Conservation (phyloP, 805 yeast genomes). For the Candida tammaniensis region DNA sequence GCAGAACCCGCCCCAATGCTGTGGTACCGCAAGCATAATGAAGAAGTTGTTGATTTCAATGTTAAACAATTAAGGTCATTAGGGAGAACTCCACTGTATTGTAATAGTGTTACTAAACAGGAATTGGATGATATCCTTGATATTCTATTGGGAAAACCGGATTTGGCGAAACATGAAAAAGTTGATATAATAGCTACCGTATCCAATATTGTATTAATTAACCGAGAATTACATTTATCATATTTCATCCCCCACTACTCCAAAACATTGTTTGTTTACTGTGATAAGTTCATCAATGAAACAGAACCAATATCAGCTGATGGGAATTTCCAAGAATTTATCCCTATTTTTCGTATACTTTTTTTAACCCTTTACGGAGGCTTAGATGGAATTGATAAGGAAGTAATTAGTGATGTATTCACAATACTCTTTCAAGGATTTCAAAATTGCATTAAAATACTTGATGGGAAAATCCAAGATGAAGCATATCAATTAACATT, state of each 20-base stretch:
- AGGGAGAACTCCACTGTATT: slow-evolving; percentile 16
- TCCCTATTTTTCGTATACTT: slow-evolving; percentile 23
- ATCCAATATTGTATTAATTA: slow-evolving; percentile 24
- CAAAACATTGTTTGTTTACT: slow-evolving; percentile 8
- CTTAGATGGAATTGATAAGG: slow-evolving; percentile 8
- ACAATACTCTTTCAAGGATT: slow-evolving; percentile 15
- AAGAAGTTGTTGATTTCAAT: background rate
- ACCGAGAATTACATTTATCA: slow-evolving; percentile 17
- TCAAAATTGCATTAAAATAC: slow-evolving; percentile 10
- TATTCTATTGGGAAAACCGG: slow-evolving; percentile 3
- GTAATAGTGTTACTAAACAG: slow-evolving; percentile 8
- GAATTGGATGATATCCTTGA: slow-evolving; percentile 13
- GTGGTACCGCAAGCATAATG: too few relatives aligned
- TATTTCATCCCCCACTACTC: slow-evolving; percentile 21
- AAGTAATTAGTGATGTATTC: slow-evolving; percentile 11
- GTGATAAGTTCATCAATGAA: slow-evolving; percentile 9
- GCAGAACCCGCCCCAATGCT: too few relatives aligned
- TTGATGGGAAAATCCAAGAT: slow-evolving; percentile 2
- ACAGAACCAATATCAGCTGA: slow-evolving; percentile 5
- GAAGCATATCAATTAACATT: slow-evolving; percentile 11
- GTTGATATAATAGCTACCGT: slow-evolving; percentile 19
- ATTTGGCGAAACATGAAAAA: slow-evolving; percentile 5
- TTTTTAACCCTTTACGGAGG: slow-evolving; percentile 26
- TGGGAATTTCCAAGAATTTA: slow-evolving; percentile 12
- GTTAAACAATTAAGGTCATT: slow-evolving; percentile 10